Conservation (phyloP, 1,284 basidiomycete genomes). For the Neolentinus lepideus region DNA sequence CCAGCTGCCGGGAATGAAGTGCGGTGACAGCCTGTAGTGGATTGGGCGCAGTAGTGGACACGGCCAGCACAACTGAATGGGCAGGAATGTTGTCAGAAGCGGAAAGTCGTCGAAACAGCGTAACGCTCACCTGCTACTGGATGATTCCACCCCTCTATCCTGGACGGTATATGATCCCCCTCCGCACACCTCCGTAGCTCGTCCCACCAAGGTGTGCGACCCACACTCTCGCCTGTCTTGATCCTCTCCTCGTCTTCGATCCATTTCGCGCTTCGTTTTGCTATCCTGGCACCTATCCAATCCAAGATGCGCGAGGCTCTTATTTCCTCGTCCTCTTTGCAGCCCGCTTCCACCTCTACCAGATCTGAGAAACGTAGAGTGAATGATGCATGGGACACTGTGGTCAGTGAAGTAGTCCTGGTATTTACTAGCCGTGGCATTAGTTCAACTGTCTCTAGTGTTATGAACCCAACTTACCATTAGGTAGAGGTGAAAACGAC, state of each 20-base stretch:
- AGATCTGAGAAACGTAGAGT: conserved; percentile 71
- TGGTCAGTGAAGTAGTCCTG: conserved; percentile 61
- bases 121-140: conserved; percentile 60
- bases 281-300: conserved; percentile 71
- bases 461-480: conserved; percentile 39
- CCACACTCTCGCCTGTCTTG: conserved; percentile 24
- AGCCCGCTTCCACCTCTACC: conserved; percentile 57
- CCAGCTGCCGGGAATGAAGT: conserved; percentile 53
- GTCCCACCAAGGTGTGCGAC: conserved; percentile 76
- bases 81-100: conserved; percentile 8
- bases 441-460: conserved; percentile 1
- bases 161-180: conserved; percentile 65
- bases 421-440: conserved; percentile 51
- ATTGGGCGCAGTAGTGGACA: conserved; percentile 70
- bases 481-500: conserved; percentile 76
- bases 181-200: conserved; percentile 69
- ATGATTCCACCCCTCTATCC: conserved; percentile 76
- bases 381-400: conserved; percentile 65
- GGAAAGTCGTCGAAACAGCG: conserved; percentile 1
- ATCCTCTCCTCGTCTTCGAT: conserved; percentile 44
- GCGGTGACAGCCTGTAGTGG: conserved; percentile 69
- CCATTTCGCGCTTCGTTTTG: conserved; percentile 56
- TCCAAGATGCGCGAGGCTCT: conserved; percentile 71
- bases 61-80: conserved; percentile 61
- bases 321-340: conserved; percentile 68